phyloP scores from a whole-genome alignment of 345 rosid species.

The Eucalyptus viminalis region DNA sequence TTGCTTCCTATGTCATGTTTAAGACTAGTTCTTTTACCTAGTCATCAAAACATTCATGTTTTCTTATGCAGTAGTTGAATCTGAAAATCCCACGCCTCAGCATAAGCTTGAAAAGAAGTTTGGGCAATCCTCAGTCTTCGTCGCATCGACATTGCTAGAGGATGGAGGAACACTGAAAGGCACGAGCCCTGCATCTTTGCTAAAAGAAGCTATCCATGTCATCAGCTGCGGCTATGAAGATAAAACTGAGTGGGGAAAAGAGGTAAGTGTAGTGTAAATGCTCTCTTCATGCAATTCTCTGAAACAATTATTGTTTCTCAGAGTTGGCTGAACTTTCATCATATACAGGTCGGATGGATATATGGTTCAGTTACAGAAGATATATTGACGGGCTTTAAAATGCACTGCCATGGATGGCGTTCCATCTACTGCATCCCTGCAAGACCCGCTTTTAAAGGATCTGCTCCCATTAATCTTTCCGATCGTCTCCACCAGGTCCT shows the following conservation, averaged over 20 bases:
- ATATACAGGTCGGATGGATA: constrained; percentile 47
- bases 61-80: constrained; percentile 9
- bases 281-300: neutral
- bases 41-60: neutral
- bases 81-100: constrained; percentile 6
- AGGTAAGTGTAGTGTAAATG: constrained; percentile 16
- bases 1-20: neutral
- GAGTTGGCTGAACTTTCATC: neutral
- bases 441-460: constrained; percentile 54
- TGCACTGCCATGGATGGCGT: constrained; percentile 80
- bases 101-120: constrained; percentile 53
- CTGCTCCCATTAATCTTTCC: constrained; percentile 47
- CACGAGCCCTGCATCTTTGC: constrained; percentile 46
- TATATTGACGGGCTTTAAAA: constrained; percentile 64
- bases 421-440: constrained; percentile 55
- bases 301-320: neutral
- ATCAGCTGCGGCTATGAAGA: constrained; percentile 66
- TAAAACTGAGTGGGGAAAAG: constrained; percentile 77
- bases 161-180: constrained; percentile 38
- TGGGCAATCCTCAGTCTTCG: constrained; percentile 61
- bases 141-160: constrained; percentile 40
- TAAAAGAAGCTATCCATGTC: constrained; percentile 71
- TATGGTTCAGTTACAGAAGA: constrained; percentile 62
- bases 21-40: neutral
- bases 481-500: constrained; percentile 59